Evolutionary conservation across 2,329 filamentous ascomycete genomes (phyloP), one percentile per base, ranked within the genome.

Genomic region (Clarireedia monteithiana): DNA sequence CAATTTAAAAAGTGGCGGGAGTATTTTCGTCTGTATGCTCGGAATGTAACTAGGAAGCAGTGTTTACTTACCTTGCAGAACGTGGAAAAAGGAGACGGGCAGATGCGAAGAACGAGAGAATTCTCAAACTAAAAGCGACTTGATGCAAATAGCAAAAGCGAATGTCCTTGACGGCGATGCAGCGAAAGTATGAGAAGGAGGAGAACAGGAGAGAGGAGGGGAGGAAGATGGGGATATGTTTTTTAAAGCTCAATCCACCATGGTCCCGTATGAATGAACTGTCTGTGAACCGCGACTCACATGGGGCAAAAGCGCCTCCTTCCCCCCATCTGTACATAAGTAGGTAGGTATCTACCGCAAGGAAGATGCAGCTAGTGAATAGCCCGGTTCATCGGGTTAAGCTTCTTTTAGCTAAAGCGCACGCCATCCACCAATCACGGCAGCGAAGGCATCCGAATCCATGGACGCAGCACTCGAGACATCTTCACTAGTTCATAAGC

Each of bases 31-130:
- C 50, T 17, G 52, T 26, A 4, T 12, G 36, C 15, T 30, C 48
- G 36, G 52, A 55, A 55, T 55, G 52, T 55, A 50, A 55, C 52
- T 38, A 50, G 46, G 36, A 55, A 55, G 39, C 36, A 34, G 45
- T 34, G 23, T 50, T 55, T 55, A 44, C 24, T 50, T 55, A 36
- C 52, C 52, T 50, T 55, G 52, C 34, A 36, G 36, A 49, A 27
- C 20, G 14, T 26, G 1, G 12, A 26, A 14, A 48, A 27, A n/a
- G 9, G 34, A 17, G 5, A 30, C 26, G 42, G 15, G 12, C 12
- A 34, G 30, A 34, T 30, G 12, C 10, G 24, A 49, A 14, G 17
- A 55, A 50, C 17, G 26, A 50, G 46, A 5, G 50, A 24, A 44
- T 36, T 44, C n/a, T 34, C 10, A 14, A 34, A 34, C 14, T 34